A percentile compares a stretch with the other conserved stretches of the same genome.
Conservation (phyloP, 257 asterid species). For the Fraxinus pennsylvanica region DNA sequence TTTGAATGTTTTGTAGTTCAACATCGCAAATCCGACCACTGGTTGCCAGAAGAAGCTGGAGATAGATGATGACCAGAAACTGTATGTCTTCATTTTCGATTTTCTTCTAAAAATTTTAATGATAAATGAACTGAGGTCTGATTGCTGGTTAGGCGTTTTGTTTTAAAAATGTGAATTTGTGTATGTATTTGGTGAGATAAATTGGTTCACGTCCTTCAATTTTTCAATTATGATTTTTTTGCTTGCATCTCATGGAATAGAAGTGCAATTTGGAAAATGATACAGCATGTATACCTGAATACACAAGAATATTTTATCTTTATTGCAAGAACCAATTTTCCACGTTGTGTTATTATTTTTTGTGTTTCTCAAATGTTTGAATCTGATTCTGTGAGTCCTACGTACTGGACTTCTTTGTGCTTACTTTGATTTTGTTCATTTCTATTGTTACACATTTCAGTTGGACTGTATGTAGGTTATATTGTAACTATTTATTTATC, state of each 20-base stretch:
- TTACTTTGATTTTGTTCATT: background rate
- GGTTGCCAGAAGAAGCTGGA: conserved; percentile 10
- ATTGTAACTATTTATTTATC: background rate
- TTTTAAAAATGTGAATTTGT: background rate
- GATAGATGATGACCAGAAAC: conserved; percentile 10
- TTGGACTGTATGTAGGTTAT: background rate
- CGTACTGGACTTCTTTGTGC: background rate
- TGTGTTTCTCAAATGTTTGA: background rate
- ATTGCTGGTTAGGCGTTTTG: background rate
- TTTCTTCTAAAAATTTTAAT: background rate
- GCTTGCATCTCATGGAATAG: background rate
- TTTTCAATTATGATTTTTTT: background rate
- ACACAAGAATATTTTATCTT: background rate
- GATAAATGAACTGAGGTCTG: background rate
- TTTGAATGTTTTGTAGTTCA: background rate
- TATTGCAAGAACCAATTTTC: background rate
- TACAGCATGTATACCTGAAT: background rate
- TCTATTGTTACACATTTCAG: background rate
- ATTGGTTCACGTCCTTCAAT: background rate
- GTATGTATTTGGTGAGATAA: background rate
- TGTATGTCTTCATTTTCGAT: background rate
- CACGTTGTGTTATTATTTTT: background rate
- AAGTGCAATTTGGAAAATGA: background rate
- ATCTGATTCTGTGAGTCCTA: background rate
- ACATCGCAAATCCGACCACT: conserved; percentile 8